Conservation (phyloP, 495 filamentous ascomycete species). For the Wilcoxina mikolae region DNA sequence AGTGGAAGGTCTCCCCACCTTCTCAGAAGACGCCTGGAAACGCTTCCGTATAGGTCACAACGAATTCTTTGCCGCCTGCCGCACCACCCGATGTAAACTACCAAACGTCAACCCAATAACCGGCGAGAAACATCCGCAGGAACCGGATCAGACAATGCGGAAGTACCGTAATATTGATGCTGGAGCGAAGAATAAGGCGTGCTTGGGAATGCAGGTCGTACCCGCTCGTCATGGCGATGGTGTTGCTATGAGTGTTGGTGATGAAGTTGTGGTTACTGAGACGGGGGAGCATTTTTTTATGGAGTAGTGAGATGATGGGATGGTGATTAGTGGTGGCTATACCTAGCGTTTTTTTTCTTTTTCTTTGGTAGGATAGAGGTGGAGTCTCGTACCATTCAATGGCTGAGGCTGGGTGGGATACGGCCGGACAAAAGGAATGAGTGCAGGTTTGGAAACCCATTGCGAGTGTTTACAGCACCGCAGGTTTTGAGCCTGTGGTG, state of each 20-base stretch:
- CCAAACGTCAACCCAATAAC: slow-evolving; percentile 69
- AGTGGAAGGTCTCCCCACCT: slow-evolving; percentile 48
- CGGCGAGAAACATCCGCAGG: slow-evolving; percentile 50
- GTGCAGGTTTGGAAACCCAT: too few species aligned
- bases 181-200: slow-evolving; percentile 54
- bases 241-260: slow-evolving; percentile 43
- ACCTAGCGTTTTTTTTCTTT: neutral
- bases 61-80: slow-evolving; percentile 31
- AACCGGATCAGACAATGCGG: slow-evolving; percentile 61
- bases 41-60: slow-evolving; percentile 42
- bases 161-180: slow-evolving; percentile 57
- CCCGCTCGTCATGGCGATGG: slow-evolving; percentile 43
- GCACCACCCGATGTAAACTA: slow-evolving; percentile 50
- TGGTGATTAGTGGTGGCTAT: neutral
- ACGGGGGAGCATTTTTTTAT: slow-evolving; percentile 50
- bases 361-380: too few species aligned
- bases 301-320: neutral
- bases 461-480: too few species aligned
- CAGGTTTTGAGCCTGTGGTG: too few species aligned
- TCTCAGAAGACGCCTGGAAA: slow-evolving; percentile 69
- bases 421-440: too few species aligned
- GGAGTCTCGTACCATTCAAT: too few species aligned
- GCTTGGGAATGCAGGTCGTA: slow-evolving; percentile 72
- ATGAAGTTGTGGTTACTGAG: slow-evolving; percentile 45
- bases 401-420: too few species aligned